Evolutionary conservation across 345 rosid species (phyloP).

Genomic region (Cochlearia excelsa): DNA sequence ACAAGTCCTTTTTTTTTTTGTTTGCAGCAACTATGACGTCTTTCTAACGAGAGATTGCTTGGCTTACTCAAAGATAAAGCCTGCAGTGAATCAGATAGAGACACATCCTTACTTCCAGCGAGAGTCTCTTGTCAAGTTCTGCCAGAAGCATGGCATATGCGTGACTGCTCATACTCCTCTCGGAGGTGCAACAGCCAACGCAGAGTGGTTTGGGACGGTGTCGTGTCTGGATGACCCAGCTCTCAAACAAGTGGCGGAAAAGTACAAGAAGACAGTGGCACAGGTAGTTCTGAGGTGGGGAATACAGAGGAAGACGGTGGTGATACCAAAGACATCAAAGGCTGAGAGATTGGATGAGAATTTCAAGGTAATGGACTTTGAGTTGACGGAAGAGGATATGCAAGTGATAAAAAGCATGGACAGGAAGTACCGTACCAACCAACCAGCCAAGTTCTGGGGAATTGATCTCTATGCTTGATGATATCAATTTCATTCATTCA

Average conservation of each 20-base stretch:
- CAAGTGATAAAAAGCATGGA: constrained; percentile 56
- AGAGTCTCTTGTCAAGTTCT: constrained; percentile 78
- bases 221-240: constrained; percentile 80
- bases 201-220: constrained; percentile 66
- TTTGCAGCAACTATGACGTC: constrained; percentile 80
- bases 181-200: constrained; percentile 71
- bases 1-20: not conserved
- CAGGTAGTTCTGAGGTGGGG: constrained; percentile 81
- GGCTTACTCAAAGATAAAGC: constrained; percentile 89
- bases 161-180: constrained; percentile 91
- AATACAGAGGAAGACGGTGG: constrained; percentile 65
- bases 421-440: constrained; percentile 62
- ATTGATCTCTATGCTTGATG: constrained; percentile 63
- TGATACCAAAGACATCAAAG: constrained; percentile 78
- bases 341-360: constrained; percentile 65
- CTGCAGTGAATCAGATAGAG: constrained; percentile 92
- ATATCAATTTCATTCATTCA: too few species aligned
- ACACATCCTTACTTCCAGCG: constrained; percentile 94
- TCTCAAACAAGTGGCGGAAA: constrained; percentile 68
- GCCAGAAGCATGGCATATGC: constrained; percentile 77
- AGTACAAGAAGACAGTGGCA: constrained; percentile 69
- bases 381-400: constrained; percentile 67
- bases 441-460: constrained; percentile 84
- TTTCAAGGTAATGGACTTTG: constrained; percentile 57
- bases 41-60: constrained; percentile 86